These are phyloP conservation scores for Rhynchospora pubera DNA, from an alignment of 176 grass and related monocot species.

Conservation along the genomic window DNA sequence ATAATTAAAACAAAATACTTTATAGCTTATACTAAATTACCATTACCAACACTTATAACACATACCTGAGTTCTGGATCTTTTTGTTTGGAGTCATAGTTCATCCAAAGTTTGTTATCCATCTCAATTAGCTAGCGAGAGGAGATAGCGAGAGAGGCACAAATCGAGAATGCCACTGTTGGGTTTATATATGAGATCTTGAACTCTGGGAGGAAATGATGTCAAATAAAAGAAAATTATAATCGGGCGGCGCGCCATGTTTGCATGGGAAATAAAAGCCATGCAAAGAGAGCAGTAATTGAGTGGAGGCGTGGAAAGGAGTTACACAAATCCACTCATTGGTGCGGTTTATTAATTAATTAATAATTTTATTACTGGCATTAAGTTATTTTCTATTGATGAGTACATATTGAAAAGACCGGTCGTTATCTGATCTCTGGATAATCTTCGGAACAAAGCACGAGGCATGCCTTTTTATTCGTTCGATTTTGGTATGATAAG, in stretches of 20 bases:
- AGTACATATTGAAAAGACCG: neutral
- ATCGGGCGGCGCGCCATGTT: slow-evolving; percentile 26
- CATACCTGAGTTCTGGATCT: slow-evolving; percentile 13
- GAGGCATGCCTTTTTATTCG: neutral
- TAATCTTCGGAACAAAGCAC: neutral
- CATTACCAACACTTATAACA: neutral
- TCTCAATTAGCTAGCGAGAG: neutral
- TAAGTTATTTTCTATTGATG: neutral
- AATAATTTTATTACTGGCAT: neutral
- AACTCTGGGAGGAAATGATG: slow-evolving; percentile 3
- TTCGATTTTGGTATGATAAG: neutral
- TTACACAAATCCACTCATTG: slow-evolving; percentile 19
- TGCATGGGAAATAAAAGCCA: slow-evolving; percentile 25
- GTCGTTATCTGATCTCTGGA: neutral
- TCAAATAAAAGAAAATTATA: neutral
- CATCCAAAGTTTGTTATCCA: slow-evolving; percentile 17
- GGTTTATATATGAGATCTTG: neutral
- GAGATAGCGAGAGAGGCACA: neutral
- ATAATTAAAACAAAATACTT: neutral
- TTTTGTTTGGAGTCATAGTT: neutral
- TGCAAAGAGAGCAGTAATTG: slow-evolving; percentile 17
- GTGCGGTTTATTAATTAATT: neutral
- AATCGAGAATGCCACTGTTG: neutral
- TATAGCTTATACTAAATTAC: neutral
- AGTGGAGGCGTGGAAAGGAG: slow-evolving; percentile 17